phyloP scores from a whole-genome alignment of 768 basidiomycete genomes.

The Hygrophoropsis aurantiaca region DNA sequence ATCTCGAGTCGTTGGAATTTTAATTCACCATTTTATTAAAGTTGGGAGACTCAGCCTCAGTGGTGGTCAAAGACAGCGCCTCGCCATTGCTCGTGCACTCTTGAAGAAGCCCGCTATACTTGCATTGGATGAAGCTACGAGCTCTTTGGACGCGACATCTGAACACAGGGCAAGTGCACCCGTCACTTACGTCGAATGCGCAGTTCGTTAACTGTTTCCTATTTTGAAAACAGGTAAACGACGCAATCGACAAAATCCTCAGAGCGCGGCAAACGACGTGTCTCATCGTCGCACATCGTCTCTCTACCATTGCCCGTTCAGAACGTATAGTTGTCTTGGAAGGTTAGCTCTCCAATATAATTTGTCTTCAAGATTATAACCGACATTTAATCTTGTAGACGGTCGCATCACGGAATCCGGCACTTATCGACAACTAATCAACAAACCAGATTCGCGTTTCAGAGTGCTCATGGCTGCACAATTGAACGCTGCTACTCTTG shows the following conservation, averaged over 20 bases:
- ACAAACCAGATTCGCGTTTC: constrained; percentile 74
- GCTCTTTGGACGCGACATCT: constrained; percentile 84
- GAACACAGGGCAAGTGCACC: constrained; percentile 62
- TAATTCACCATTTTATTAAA: constrained; percentile 38
- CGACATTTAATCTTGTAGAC: constrained; percentile 35
- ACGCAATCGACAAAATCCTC: constrained; percentile 88
- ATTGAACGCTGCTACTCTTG: constrained; percentile 48
- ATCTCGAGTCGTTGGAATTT: constrained; percentile 1
- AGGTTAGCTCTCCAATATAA: constrained; percentile 40
- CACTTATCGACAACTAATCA: constrained; percentile 76
- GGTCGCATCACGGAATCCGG: constrained; percentile 83
- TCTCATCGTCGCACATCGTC: constrained; percentile 83
- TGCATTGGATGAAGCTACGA: constrained; percentile 88
- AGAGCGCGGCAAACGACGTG: constrained; percentile 80
- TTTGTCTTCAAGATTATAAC: not conserved
- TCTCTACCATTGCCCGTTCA: constrained; percentile 88
- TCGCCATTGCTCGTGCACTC: constrained; percentile 84
- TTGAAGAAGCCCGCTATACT: constrained; percentile 87
- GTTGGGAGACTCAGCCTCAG: constrained; percentile 29
- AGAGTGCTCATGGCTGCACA: constrained; percentile 89
- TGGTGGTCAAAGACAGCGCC: constrained; percentile 79
- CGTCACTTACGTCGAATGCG: not conserved
- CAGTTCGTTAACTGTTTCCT: not conserved
- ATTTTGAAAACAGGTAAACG: constrained; percentile 60
- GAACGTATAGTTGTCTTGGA: constrained; percentile 90